Evolutionary conservation across 176 grass and related monocot genomes (phyloP).

Genomic region (Alopecurus myosuroides): DNA sequence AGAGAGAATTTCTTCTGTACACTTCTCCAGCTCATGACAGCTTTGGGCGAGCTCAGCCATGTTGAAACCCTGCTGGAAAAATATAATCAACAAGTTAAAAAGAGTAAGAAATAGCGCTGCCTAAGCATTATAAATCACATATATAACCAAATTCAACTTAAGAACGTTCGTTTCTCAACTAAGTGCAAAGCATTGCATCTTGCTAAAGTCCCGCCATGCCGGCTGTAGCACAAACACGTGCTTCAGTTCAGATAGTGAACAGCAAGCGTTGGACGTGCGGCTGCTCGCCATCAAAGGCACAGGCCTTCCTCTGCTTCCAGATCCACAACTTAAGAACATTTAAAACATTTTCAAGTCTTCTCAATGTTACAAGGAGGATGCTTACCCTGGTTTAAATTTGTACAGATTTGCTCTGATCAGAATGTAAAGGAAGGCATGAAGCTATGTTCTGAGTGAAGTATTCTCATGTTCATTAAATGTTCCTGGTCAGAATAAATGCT

Average conservation of each 20-base stretch:
- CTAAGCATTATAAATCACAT: background rate
- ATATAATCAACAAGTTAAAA: background rate
- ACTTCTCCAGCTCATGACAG: slow-evolving; percentile 31
- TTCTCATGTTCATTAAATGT: background rate
- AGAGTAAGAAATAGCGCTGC: background rate
- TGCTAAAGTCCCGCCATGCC: background rate
- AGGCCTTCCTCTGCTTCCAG: background rate
- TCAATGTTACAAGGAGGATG: background rate
- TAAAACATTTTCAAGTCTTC: background rate
- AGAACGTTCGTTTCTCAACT: background rate
- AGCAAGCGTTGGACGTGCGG: background rate
- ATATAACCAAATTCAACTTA: background rate
- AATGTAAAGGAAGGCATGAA: background rate
- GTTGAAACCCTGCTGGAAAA: slow-evolving; percentile 6
- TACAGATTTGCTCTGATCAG: background rate
- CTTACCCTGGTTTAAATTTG: background rate
- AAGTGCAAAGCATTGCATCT: background rate
- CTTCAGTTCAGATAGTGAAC: background rate
- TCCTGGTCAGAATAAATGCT: background rate
- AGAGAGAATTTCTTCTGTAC: slow-evolving; percentile 59
- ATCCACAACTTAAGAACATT: background rate
- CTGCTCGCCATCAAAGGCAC: background rate
- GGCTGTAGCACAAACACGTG: background rate
- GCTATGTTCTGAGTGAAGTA: background rate
- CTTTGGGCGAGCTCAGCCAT: slow-evolving; percentile 1